A percentile compares a stretch with the other conserved stretches of the same genome.
Conservation (phyloP, 2,329 filamentous ascomycete genomes). For the Scedosporium aurantiacum region DNA sequence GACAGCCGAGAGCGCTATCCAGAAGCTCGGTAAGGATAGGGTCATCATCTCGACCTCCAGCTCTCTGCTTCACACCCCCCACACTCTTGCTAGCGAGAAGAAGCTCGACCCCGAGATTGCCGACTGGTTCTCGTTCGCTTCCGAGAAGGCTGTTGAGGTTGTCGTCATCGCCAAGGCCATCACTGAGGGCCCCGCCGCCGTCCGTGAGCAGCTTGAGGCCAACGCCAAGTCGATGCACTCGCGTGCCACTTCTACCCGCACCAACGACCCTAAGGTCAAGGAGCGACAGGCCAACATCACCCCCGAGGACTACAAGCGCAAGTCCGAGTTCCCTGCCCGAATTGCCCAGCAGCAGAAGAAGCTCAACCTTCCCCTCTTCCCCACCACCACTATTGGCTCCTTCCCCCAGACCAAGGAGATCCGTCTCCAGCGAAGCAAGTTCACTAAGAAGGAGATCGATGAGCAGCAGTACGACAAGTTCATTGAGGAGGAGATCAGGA, state of each 20-base stretch:
- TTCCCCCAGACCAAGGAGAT: constrained; percentile 99
- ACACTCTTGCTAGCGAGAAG: constrained; percentile 98
- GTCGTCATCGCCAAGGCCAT: constrained; percentile 93
- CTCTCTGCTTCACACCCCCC: constrained; percentile 95
- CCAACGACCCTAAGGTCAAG: constrained; percentile 97
- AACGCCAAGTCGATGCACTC: constrained; percentile 91
- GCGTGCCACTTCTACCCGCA: constrained; percentile 83
- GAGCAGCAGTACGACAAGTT: constrained; percentile 92
- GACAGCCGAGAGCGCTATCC: constrained; percentile 75
- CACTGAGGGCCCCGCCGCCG: constrained; percentile 78
- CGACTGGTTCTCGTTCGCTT: constrained; percentile 98
- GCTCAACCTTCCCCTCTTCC: constrained; percentile 92
- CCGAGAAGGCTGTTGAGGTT: constrained; percentile 86
- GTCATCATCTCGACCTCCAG: constrained; percentile 95
- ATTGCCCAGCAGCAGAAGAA: constrained; percentile 82
- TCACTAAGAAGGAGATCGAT: constrained; percentile 97
- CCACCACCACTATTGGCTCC: constrained; percentile 96
- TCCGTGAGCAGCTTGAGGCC: constrained; percentile 82
- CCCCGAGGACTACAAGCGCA: constrained; percentile 77
- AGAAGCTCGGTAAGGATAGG: constrained; percentile 93
- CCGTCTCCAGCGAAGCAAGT: constrained; percentile 90
- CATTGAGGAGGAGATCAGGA: constrained; percentile 97
- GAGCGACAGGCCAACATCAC: constrained; percentile 86
- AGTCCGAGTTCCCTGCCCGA: constrained; percentile 76
- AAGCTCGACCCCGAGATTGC: constrained; percentile 86